Conservation (phyloP, 768 basidiomycete genomes). For the Amanita exitialis region DNA sequence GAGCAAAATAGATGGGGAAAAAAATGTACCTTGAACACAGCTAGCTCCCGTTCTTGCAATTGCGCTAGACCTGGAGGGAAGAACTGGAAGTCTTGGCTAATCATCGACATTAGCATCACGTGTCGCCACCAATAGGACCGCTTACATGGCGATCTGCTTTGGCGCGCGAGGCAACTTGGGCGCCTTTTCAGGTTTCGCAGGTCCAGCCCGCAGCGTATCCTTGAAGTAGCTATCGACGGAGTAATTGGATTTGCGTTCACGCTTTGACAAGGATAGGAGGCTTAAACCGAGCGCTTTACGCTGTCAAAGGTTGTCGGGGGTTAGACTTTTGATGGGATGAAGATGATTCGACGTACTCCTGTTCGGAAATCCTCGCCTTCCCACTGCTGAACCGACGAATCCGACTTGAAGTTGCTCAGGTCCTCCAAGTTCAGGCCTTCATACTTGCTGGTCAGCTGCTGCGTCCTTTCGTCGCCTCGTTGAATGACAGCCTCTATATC, state of each 20-base stretch:
- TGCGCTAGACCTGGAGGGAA: constrained; percentile 73
- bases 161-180: constrained; percentile 80
- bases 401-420: constrained; percentile 93
- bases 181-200: constrained; percentile 70
- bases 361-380: constrained; percentile 88
- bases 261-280: constrained; percentile 81
- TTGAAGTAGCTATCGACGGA: constrained; percentile 95
- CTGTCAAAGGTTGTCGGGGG: constrained; percentile 19
- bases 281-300: constrained; percentile 67
- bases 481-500: constrained; percentile 94
- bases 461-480: constrained; percentile 84
- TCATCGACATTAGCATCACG: neutral
- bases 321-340: neutral
- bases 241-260: constrained; percentile 90
- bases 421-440: constrained; percentile 91
- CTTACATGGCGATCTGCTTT: constrained; percentile 78
- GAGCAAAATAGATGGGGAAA: neutral
- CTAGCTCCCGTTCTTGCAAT: constrained; percentile 81
- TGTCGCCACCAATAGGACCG: constrained; percentile 8
- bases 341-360: constrained; percentile 36
- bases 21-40: constrained; percentile 61
- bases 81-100: constrained; percentile 94
- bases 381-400: constrained; percentile 87
- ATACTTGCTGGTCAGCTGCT: constrained; percentile 84
- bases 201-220: constrained; percentile 74